A percentile compares a stretch with the other conserved stretches of the same genome.
These are phyloP conservation scores for Coniosporium tulheliwenetii DNA, from an alignment of 2,329 filamentous ascomycete species.

Conservation along the genomic window DNA sequence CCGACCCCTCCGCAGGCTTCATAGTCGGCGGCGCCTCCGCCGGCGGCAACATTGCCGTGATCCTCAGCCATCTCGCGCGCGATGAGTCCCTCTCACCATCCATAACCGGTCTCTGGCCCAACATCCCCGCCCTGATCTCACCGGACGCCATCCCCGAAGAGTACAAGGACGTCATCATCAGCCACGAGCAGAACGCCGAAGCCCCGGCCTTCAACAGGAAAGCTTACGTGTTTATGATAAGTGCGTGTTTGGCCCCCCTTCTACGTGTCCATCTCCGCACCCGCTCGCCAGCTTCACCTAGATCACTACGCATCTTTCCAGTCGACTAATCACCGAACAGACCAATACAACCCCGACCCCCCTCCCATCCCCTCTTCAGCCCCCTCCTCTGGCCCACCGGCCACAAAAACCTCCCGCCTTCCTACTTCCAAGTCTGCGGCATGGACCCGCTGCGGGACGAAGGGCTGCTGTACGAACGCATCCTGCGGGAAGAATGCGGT, in stretches of 20 bases:
- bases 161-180: slow-evolving; percentile 24
- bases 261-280: not conserved
- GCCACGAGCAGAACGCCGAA: slow-evolving; percentile 25
- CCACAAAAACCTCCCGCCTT: slow-evolving; percentile 21
- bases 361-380: slow-evolving; percentile 11
- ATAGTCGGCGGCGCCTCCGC: slow-evolving; percentile 34
- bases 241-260: not conserved
- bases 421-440: slow-evolving; percentile 36
- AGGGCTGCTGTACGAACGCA: slow-evolving; percentile 34
- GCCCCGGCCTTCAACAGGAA: slow-evolving; percentile 17
- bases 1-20: slow-evolving; percentile 29
- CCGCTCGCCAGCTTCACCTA: not conserved
- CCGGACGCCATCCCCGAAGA: slow-evolving; percentile 18
- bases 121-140: slow-evolving; percentile 22
- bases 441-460: slow-evolving; percentile 37
- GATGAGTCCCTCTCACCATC: slow-evolving; percentile 25
- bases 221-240: not conserved
- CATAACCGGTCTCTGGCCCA: slow-evolving; percentile 31
- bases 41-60: slow-evolving; percentile 24
- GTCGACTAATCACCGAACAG: slow-evolving; percentile 1
- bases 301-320: not conserved
- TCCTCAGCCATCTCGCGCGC: slow-evolving; percentile 22
- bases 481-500: slow-evolving; percentile 26
- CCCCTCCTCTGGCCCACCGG: slow-evolving; percentile 9
- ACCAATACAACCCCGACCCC: slow-evolving; percentile 15